These are phyloP conservation scores for Detonula confervacea DNA, from an alignment of 352 stramenopile species.

Conservation along the genomic window DNA sequence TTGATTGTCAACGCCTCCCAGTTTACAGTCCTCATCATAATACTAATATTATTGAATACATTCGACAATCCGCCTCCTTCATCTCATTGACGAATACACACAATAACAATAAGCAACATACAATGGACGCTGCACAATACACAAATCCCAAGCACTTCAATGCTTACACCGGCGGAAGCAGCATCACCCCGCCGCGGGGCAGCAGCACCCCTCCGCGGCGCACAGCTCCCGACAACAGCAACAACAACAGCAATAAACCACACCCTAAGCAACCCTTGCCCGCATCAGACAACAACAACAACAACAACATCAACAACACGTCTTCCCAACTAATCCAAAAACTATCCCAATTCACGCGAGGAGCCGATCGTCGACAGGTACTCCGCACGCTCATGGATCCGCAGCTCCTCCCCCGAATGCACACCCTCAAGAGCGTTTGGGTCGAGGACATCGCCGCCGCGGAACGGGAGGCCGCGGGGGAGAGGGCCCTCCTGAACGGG, in stretches of 20 bases:
- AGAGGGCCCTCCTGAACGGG: constrained; percentile 45
- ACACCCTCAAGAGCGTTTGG: constrained; percentile 17
- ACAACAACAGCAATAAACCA: not conserved
- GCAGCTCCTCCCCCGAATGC: constrained; percentile 15
- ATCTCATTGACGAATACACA: not conserved
- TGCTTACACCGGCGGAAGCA: constrained; percentile 2
- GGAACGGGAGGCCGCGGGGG: constrained; percentile 43
- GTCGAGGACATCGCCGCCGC: constrained; percentile 56
- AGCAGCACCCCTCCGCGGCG: not conserved
- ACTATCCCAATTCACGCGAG: constrained; percentile 31
- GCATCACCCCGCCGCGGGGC: not conserved
- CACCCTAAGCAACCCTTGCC: no score
- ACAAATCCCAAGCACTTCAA: constrained; percentile 25
- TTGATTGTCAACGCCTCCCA: no score
- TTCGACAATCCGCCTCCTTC: not conserved
- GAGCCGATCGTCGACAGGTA: constrained; percentile 28
- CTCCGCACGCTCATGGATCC: constrained; percentile 25
- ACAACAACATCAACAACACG: not conserved
- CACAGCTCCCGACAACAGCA: not conserved
- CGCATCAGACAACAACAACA: no score
- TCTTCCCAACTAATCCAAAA: constrained; percentile 12
- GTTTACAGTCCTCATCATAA: no score
- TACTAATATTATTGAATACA: not conserved
- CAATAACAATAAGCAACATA: not conserved
- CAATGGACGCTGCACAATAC: not conserved